Evolutionary conservation across 1,284 basidiomycete species (phyloP).

Genomic region (Porphyrellus sp.): DNA sequence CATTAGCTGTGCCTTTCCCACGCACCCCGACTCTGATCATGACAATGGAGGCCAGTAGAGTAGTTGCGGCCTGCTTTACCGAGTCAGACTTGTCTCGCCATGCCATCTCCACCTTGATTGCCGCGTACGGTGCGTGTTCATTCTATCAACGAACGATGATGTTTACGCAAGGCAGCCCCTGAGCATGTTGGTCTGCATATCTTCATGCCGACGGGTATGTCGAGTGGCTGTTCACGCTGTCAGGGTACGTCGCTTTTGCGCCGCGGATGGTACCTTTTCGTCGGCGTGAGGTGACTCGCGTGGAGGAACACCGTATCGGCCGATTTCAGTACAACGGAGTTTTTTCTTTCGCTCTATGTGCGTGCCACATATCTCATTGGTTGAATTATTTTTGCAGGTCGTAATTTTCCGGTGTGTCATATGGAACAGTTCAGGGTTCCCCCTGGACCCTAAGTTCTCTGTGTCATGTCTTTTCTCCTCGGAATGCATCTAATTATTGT

Average conservation of each 20-base stretch:
- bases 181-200: neutral
- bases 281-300: neutral
- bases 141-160: neutral
- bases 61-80: neutral
- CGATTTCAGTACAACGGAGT: neutral
- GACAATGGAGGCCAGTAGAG: neutral
- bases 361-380: neutral
- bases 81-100: neutral
- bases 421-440: neutral
- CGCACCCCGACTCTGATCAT: neutral
- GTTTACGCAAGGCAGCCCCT: neutral
- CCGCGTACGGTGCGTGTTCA: neutral
- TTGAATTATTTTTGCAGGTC: slow-evolving; percentile 1
- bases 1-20: too few relatives aligned
- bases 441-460: neutral
- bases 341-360: neutral
- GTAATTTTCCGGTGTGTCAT: neutral
- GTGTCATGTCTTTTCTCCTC: slow-evolving; percentile 1
- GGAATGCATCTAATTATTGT: neutral
- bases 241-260: neutral
- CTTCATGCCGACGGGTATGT: slow-evolving; percentile 1
- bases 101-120: neutral
- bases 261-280: neutral
- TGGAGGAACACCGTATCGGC: neutral
- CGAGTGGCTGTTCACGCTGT: neutral